Base-by-base conservation (phyloP, 75 land plant species). In the Cunninghamia lanceolata region DNA sequence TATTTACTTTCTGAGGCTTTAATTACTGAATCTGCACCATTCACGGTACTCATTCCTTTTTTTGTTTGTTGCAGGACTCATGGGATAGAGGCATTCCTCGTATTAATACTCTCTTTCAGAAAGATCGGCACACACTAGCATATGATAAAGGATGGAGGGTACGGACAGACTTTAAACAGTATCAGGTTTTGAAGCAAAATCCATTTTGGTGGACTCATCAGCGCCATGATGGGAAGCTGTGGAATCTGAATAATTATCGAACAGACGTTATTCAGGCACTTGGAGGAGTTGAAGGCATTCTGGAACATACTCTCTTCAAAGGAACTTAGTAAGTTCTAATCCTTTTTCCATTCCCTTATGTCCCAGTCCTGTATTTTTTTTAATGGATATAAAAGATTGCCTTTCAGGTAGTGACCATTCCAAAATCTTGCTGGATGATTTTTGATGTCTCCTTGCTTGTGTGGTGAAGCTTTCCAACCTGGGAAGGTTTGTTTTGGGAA, bases 141-240 rank as follows among this genome's bases (percentile, higher is more conserved):
- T 98, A 98, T 94, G 99, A 98, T 86, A 98, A 98, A 87, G 99
- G 99, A 9, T 98, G 99, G 99, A 91, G 99, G 83, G 99, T 98
- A 39, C 94, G 99, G 5, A 98, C 99, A 74, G 99, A 98, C 85
- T 98, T 98, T 85, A 98, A 98, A 87, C 99, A 98, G 87, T 98
- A 93, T 85, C 99, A 98, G 88, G 99, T 98, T 66, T 71, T 98
- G 88, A 98, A 98, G 79, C 99, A 98, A 63, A 98, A 98, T 91
- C 99, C 99, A 78, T 98, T 98, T 86, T 98, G 99, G 99, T 98
- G 99, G 99, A 98, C 99, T 1, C 99, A 98, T 84, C 99, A 98
- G 85, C 88, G 99, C 71, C 99, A 98, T 90, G 99, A 98, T 92
- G 99, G 99, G 28, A 96, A 98, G 88, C 87, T 98, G 30, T 98